A percentile compares a stretch with the other conserved stretches of the same genome.
These are phyloP conservation scores for Talaromyces wortmannii DNA, from an alignment of 495 filamentous ascomycete genomes.

Conservation along the genomic window DNA sequence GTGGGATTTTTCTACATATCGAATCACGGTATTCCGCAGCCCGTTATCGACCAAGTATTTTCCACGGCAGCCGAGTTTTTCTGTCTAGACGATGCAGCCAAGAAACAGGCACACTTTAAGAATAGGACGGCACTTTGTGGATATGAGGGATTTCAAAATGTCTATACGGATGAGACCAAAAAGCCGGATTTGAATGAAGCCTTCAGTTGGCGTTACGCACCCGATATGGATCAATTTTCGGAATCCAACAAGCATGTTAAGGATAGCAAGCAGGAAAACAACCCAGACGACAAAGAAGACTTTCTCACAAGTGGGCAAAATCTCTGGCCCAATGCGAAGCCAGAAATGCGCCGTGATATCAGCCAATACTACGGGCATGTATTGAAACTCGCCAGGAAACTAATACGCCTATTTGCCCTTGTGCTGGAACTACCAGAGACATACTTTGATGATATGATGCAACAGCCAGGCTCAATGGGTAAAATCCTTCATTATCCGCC, in stretches of 20 bases:
- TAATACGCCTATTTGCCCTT: slow-evolving; percentile 39
- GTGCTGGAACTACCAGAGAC: slow-evolving; percentile 32
- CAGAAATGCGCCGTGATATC: not conserved
- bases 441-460: slow-evolving; percentile 35
- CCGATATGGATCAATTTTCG: not conserved
- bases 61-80: slow-evolving; percentile 38
- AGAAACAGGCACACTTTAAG: not conserved
- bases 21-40: slow-evolving; percentile 31
- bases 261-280: no score
- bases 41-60: slow-evolving; percentile 28
- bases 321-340: not conserved
- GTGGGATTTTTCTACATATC: slow-evolving; percentile 53
- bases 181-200: not conserved
- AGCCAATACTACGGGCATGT: slow-evolving; percentile 19
- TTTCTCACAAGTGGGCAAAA: slow-evolving; percentile 2
- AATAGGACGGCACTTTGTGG: not conserved
- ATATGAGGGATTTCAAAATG: not conserved
- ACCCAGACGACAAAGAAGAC: not conserved
- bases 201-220: slow-evolving; percentile 1
- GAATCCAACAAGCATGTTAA: not conserved
- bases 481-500: slow-evolving; percentile 40
- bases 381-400: slow-evolving; percentile 12
- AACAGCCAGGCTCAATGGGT: slow-evolving; percentile 33
- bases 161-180: not conserved
- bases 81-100: slow-evolving; percentile 28